Base-by-base conservation (phyloP, 495 filamentous ascomycete genomes). In the Parathielavia appendiculata region DNA sequence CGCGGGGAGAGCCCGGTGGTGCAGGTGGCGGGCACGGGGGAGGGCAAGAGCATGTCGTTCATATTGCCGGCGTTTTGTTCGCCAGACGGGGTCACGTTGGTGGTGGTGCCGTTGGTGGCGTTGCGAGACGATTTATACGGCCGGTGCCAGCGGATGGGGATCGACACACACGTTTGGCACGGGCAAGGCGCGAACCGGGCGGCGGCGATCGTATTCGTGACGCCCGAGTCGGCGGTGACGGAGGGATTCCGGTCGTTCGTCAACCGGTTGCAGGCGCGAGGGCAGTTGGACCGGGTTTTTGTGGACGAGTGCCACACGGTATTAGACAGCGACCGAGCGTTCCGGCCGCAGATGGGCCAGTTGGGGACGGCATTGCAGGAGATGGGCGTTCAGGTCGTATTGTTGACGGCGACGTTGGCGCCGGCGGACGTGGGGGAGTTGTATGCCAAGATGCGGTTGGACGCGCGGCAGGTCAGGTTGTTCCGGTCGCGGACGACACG, bases 221-320 rank as follows among this genome's bases (percentile, higher is more conserved):
- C 49, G 30, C 49, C 49, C 13, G 49, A 51, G 20, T 16, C 49
- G 49, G 26, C 32, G 4, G 49, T 51, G 0, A 38, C 1, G 1
- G 26, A 30, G 26, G 26, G 26, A 6, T 30, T 30, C 26, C 26
- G 26, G 26, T 30, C 26, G 26, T 30, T 51, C 17, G 10, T 51
- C 9, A 51, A 38, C 49, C 49, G 49, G 49, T 19, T n/a, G 3
- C 16, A n/a, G 5, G 49, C 16, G 14, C 12, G 26, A 13, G 26
- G 32, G 1, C 32, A 38, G 49, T 38, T 51, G 32, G 23, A 51
- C 30, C 34, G 49, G 0, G 11, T 51, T 0, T 30, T 51, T 0
- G 5, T 51, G 1, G 49, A 51, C 11, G 49, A 51, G 49, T 51
- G 49, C 49, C 19, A 51, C 19, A 35, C 30, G 32, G 49, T 51